phyloP scores from a whole-genome alignment of 1,284 basidiomycete genomes.

The Testicularia cyperi region DNA sequence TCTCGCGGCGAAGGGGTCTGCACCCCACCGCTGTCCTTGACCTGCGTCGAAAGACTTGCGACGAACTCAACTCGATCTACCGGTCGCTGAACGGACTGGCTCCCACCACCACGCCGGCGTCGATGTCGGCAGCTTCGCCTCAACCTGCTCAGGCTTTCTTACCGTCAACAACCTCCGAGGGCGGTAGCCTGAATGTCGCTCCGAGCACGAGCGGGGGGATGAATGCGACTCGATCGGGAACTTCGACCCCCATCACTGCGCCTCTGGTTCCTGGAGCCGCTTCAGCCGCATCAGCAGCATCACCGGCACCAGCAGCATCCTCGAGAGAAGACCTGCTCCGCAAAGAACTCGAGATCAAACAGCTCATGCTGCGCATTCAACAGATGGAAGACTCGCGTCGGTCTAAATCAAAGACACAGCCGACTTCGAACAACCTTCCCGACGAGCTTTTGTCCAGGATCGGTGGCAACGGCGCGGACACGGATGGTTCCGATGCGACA shows the following conservation, averaged over 20 bases:
- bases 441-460: no score
- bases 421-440: no score
- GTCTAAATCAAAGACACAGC: no score
- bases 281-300: no score
- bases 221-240: no score
- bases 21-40: constrained; percentile 5
- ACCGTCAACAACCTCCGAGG: no score
- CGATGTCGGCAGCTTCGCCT: background rate
- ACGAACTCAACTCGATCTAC: constrained; percentile 22
- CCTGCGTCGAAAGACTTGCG: constrained; percentile 13
- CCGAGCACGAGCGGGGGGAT: no score
- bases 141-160: no score
- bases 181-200: no score
- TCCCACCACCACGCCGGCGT: background rate
- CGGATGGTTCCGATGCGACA: constrained; percentile 9
- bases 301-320: constrained; percentile 8
- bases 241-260: no score
- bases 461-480: constrained; percentile 1
- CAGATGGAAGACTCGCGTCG: constrained; percentile 29
- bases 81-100: constrained; percentile 17
- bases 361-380: constrained; percentile 24
- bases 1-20: no score
- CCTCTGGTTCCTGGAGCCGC: no score
- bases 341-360: constrained; percentile 38
- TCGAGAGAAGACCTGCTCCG: constrained; percentile 22